Evolutionary conservation across 1,284 basidiomycete species (phyloP), one percentile per base, ranked within the genome.

Genomic region (Cryptococcus amylolentus): DNA sequence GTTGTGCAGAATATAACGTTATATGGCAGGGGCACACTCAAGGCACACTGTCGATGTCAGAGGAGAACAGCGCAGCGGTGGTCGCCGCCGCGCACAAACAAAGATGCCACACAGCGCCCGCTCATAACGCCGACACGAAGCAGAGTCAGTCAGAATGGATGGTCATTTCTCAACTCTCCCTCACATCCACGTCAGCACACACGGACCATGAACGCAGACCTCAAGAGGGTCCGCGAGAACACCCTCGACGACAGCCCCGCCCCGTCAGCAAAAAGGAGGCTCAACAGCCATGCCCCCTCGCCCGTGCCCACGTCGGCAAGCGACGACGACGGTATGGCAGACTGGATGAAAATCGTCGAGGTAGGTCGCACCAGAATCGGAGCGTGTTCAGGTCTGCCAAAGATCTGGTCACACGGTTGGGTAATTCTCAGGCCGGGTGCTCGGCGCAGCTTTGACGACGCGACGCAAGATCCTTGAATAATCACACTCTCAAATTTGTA

Each of bases 341-440:
- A 76, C 43, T 76, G 74, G 74, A 63, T 65, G 63, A 66, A 63
- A 51, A 65, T 71, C 16, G 68, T 76, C 26, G 69, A 76, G 63
- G 67, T 69, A 49, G 51, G 67, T 68, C 42, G 14, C 14, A 42
- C 16, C 41, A n/a, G 20, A 42, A 14, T 42, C 16, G 20, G 2
- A 14, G 31, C 41, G 14, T 16, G 13, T 26, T 16, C n/a, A 27
- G 10, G 31, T 10, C 16, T 48, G 27, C 20, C 3, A 13, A 13
- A 12, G 27, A 31, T 27, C 12, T 28, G 26, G 1, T 4, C 14
- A 18, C 13, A 8, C 31, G 31, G 31, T 31, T 31, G 3, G 10
- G 31, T 31, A 7, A 10, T 31, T 7, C 31, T 31, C 31, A 6
- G 7, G 31, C 10, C 31, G 31, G 2, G 31, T 35, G 31, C 31